Base-by-base conservation (phyloP, 768 basidiomycete genomes). In the Tulasnella sp. region DNA sequence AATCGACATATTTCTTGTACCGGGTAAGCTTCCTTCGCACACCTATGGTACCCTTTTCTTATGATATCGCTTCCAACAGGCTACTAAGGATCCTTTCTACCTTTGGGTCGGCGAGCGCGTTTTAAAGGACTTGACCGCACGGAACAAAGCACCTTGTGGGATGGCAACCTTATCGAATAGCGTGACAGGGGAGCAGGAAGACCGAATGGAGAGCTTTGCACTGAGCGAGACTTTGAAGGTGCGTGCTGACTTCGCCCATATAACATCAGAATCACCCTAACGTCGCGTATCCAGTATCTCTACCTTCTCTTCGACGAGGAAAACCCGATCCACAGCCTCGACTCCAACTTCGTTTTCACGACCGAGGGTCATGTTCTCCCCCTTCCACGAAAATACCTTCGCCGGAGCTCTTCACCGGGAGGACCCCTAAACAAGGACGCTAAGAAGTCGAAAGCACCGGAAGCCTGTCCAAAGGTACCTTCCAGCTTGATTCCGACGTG, bases 141-240 rank as follows among this genome's bases (percentile, higher is more conserved):
- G 94, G 63, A 83, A 92, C 19, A 91, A 89, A 79, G 93, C 95
- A 4, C 84, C 86, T 12, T 98, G 96, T 78, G 96, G 96, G 1
- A 83, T 98, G 62, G 85, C 90, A 5, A 89, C 92, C 8, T 88
- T 98, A 72, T 83, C 84, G 75, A 91, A 97, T 79, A 84, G 98
- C 2, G 83, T 89, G 47, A 88, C 83, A 36, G 91, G 92, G 75
- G 83, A 87, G 76, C 87, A 86, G 19, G 94, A 95, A 75, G 94
- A 98, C 77, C 86, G 96, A 73, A 98, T 98, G 97, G 97, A 98
- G 79, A 94, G 91, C 5, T 99, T 98, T 79, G 88, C 88, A n/a
- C 83, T 98, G 37, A 94, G 92, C 3, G 95, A 96, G 81, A 94
- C 94, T 0, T 81, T 97, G 63, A 96, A 95, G 85, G 94, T 90